Evolutionary conservation across 768 basidiomycete genomes (phyloP).

Genomic region (Hygrocybe punicea): DNA sequence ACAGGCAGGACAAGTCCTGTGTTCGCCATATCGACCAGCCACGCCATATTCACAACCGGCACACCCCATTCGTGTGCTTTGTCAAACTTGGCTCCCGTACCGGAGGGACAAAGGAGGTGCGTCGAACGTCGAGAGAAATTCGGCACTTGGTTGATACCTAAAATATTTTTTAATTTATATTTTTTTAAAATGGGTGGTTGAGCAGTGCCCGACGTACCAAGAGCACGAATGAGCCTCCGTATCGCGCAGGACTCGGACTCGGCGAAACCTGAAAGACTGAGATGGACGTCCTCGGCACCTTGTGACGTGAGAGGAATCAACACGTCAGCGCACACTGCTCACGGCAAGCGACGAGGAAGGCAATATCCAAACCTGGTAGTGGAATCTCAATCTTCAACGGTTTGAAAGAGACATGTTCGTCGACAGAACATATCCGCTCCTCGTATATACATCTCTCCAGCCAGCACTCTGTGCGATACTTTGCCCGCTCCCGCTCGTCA

Average conservation of each 20-base stretch:
- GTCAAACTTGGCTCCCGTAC: slow-evolving; percentile 67
- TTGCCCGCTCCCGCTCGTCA: slow-evolving; percentile 43
- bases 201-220: slow-evolving; percentile 46
- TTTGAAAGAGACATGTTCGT: slow-evolving; percentile 66
- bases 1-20: slow-evolving; percentile 47
- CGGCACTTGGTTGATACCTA: slow-evolving; percentile 54
- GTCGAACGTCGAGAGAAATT: slow-evolving; percentile 69
- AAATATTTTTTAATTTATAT: no score
- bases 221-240: slow-evolving; percentile 59
- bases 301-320: slow-evolving; percentile 19
- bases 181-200: neutral
- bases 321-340: neutral
- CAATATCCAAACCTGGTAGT: slow-evolving; percentile 49
- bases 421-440: slow-evolving; percentile 62
- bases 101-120: slow-evolving; percentile 75
- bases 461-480: slow-evolving; percentile 92
- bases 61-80: slow-evolving; percentile 79
- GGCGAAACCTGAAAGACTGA: slow-evolving; percentile 77
- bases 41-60: slow-evolving; percentile 65
- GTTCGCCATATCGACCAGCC: slow-evolving; percentile 60
- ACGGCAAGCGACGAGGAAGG: neutral
- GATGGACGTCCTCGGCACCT: slow-evolving; percentile 51
- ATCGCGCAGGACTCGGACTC: slow-evolving; percentile 65
- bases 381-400: slow-evolving; percentile 63
- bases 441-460: slow-evolving; percentile 80